Percentiles rank a stretch among this genome's conserved stretches.
Conservation (phyloP, 2,329 filamentous ascomycete genomes). For the Clarireedia hainanense region DNA sequence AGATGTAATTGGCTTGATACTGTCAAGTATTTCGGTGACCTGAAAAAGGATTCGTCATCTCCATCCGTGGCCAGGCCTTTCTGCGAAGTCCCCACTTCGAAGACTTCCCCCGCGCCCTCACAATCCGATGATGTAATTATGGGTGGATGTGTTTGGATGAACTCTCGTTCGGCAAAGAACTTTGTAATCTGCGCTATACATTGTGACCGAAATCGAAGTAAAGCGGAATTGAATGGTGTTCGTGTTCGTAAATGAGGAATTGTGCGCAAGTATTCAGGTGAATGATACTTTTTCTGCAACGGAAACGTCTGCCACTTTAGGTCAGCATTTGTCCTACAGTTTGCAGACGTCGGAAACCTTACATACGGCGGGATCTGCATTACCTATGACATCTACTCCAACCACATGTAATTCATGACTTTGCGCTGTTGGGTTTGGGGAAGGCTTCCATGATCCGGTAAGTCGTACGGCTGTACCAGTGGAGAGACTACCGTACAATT, state of each 20-base stretch:
- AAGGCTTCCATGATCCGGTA: conserved; percentile 68
- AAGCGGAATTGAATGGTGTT: conserved; percentile 69
- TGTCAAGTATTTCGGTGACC: conserved; percentile 83
- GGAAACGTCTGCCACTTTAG: conserved; percentile 62
- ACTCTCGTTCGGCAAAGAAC: conserved; percentile 66
- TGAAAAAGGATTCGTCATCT: conserved; percentile 61
- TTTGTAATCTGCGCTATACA: conserved; percentile 63
- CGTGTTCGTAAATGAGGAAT: conserved; percentile 82
- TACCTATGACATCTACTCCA: conserved; percentile 61
- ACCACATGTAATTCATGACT: conserved; percentile 74
- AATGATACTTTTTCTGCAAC: conserved; percentile 94
- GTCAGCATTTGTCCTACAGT: conserved; percentile 15
- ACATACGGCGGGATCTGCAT: conserved; percentile 70
- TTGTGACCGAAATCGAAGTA: conserved; percentile 78
- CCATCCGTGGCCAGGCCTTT: conserved; percentile 24
- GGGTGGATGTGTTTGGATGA: conserved; percentile 82
- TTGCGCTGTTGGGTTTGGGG: conserved; percentile 57
- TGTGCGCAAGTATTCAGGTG: conserved; percentile 77
- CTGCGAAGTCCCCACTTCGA: conserved; percentile 46
- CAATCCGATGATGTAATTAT: conserved; percentile 96
- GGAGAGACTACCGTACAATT: conserved; percentile 51
- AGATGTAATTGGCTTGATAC: conserved; percentile 93
- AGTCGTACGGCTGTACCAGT: conserved; percentile 75
- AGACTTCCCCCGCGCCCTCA: conserved; percentile 92
- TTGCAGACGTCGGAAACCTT: conserved; percentile 10